Evolutionary conservation across 2,329 filamentous ascomycete genomes (phyloP).

Genomic region (Fusarium tupiense): DNA sequence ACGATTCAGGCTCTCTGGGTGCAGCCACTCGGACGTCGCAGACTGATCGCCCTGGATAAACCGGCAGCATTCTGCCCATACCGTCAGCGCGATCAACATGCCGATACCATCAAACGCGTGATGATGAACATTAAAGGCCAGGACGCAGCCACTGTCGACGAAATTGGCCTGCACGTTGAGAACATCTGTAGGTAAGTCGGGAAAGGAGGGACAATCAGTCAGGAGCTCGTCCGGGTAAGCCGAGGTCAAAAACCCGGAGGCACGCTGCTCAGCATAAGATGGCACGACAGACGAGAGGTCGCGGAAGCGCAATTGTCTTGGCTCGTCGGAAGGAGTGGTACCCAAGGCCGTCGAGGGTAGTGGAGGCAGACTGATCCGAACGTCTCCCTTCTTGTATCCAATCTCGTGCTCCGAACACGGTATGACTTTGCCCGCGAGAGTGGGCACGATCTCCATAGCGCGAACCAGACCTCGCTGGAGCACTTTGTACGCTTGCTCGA

Average conservation of each 20-base stretch:
- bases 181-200: background rate
- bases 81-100: background rate
- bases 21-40: background rate
- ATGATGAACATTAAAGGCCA: background rate
- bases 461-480: background rate
- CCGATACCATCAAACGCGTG: background rate
- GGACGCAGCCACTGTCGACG: background rate
- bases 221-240: background rate
- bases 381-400: background rate
- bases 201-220: background rate
- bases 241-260: background rate
- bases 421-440: background rate
- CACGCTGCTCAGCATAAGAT: background rate
- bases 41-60: background rate
- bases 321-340: fast-evolving
- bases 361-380: background rate
- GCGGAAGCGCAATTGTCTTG: background rate
- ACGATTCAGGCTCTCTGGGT: background rate
- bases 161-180: background rate
- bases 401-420: background rate
- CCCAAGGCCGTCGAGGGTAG: background rate
- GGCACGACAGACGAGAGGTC: background rate
- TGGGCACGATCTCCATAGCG: background rate
- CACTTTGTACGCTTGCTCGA: background rate
- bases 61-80: background rate